These are phyloP conservation scores for Calonectria fujianensis DNA, from an alignment of 2,329 filamentous ascomycete genomes.

Conservation along the genomic window DNA sequence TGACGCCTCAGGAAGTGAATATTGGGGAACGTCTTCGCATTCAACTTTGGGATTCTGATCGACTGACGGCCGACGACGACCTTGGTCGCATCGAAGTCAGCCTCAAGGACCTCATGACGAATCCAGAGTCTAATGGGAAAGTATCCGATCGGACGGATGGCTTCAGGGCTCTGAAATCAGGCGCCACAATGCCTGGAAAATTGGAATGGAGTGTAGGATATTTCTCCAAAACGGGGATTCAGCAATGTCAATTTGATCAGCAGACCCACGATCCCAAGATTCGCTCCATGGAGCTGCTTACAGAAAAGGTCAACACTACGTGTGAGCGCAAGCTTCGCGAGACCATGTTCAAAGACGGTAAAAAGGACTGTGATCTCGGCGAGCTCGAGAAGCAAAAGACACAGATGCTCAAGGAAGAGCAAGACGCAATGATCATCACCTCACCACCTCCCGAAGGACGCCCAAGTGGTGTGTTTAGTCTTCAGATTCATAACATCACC, in stretches of 20 bases:
- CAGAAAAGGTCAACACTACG: slow-evolving; percentile 71
- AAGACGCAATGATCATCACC: slow-evolving; percentile 80
- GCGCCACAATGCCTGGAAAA: slow-evolving; percentile 81
- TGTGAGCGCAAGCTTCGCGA: slow-evolving; percentile 80
- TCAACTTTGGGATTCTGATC: slow-evolving; percentile 86
- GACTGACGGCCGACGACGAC: slow-evolving; percentile 83
- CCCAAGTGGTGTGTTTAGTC: slow-evolving; percentile 79
- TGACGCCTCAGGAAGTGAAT: slow-evolving; percentile 82
- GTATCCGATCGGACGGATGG: slow-evolving; percentile 79
- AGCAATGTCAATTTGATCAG: slow-evolving; percentile 75
- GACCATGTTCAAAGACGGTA: slow-evolving; percentile 67
- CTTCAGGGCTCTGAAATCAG: slow-evolving; percentile 78
- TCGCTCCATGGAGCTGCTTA: slow-evolving; percentile 74
- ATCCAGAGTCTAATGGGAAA: slow-evolving; percentile 74
- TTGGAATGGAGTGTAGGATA: slow-evolving; percentile 83
- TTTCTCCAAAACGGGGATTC: slow-evolving; percentile 80
- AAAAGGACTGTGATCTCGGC: slow-evolving; percentile 71
- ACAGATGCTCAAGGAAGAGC: slow-evolving; percentile 77
- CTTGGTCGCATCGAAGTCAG: slow-evolving; percentile 83
- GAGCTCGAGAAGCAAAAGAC: slow-evolving; percentile 81
- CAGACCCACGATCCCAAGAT: slow-evolving; percentile 77
- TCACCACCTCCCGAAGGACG: slow-evolving; percentile 78
- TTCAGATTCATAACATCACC: slow-evolving; percentile 84
- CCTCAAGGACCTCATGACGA: slow-evolving; percentile 78
- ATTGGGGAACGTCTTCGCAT: slow-evolving; percentile 81